Evolutionary conservation across 352 stramenopile species (phyloP).

Genomic region (Phytophthora sojae): DNA sequence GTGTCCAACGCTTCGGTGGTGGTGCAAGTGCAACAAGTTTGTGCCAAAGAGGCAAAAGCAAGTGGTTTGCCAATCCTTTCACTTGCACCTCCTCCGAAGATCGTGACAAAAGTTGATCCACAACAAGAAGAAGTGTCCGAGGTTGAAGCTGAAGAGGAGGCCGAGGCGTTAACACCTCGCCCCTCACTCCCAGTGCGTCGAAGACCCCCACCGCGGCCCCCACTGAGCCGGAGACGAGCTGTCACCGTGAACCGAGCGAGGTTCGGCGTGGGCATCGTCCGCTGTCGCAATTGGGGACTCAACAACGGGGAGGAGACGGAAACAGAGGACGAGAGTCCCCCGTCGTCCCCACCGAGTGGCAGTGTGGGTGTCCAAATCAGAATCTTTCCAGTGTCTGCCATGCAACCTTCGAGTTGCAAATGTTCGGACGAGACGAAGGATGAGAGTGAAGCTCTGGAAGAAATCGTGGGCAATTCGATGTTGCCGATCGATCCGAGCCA

Average conservation of each 20-base stretch:
- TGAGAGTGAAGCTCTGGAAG: conserved; percentile 16
- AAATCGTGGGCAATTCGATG: conserved; percentile 6
- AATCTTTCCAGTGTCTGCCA: background rate
- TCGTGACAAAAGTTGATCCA: conserved; percentile 17
- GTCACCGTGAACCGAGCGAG: conserved; percentile 19
- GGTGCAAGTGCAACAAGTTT: conserved; percentile 16
- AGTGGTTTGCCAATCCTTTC: conserved; percentile 26
- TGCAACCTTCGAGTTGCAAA: conserved; percentile 4
- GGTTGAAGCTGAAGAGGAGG: conserved; percentile 13
- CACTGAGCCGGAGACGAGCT: conserved; percentile 19
- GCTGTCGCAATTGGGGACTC: conserved; percentile 23
- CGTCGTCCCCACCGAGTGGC: background rate
- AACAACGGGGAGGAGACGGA: conserved; percentile 34
- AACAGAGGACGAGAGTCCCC: conserved; percentile 29
- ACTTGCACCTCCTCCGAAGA: background rate
- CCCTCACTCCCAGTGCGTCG: conserved; percentile 10
- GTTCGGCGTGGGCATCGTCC: conserved; percentile 34
- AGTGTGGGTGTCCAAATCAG: background rate
- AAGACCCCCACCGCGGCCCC: conserved; percentile 11
- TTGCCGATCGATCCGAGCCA: conserved; percentile 32
- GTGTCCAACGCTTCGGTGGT: conserved; percentile 22
- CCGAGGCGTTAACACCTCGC: conserved; percentile 13
- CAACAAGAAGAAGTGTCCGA: conserved; percentile 14
- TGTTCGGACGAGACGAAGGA: conserved; percentile 4
- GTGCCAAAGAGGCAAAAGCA: conserved; percentile 19